Base-by-base conservation (phyloP, 192 early-diverging fungal genomes). In the Coemansia sp. region DNA sequence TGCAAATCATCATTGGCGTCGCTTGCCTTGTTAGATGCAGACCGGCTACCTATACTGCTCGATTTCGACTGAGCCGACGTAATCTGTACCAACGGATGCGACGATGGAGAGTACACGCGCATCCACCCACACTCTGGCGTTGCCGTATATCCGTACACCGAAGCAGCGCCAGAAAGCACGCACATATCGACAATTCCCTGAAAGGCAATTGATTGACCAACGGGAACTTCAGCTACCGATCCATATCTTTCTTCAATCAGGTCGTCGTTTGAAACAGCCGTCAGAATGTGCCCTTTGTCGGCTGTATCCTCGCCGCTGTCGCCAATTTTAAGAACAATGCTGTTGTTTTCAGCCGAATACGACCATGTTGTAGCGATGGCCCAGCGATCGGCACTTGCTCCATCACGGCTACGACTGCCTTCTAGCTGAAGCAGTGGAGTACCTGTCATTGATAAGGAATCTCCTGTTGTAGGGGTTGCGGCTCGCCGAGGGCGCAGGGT, bases 61-160 rank as follows among this genome's bases (percentile, higher is more conserved):
- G 6, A 6, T 35, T 58, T 58, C 18, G 10, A n/a, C 16, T 2
- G 34, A 7, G 36, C 33, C 18, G 56, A 33, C 33, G 14, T 38
- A n/a, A 58, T 58, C 34, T 58, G 56, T 0, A 70, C 64, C 18
- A 84, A 59, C 1, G 81, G 81, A 46, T 84, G 76, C 16, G 81
- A 78, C 8, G 76, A 69, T 36, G 81, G 81, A 62, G 81, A 84
- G 59, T 73, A 84, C n/a, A 76, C 62, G 4, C 81, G 76, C 44
- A n/a, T 49, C 81, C 81, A 84, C 24, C 39, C 48, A 7, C 51
- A 48, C 2, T 45, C 60, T 4, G 56, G 44, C 38, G 41, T 6
- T 30, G 65, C 24, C 12, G 26, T 36, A 30, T 84, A 69, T 51
- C 73, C 77, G 41, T 75, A 78, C 24, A 66, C 63, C 10, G 72